phyloP scores from a whole-genome alignment of 2,329 filamentous ascomycete genomes.

The Alternaria tenuissima region DNA sequence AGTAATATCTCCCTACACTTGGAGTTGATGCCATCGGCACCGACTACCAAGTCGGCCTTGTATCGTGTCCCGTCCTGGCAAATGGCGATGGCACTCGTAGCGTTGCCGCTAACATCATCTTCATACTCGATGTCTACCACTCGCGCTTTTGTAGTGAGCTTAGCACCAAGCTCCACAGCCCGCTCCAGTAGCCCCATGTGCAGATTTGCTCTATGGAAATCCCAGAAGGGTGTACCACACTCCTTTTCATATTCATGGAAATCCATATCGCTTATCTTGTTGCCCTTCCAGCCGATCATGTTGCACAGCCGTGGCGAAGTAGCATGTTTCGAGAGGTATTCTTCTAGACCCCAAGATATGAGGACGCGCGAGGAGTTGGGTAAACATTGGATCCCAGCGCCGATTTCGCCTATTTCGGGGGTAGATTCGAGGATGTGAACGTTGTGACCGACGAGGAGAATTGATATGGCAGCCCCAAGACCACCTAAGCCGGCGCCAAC shows the following conservation, averaged over 20 bases:
- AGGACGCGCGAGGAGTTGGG: constrained; percentile 59
- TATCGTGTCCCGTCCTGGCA: constrained; percentile 50
- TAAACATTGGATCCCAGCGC: constrained; percentile 62
- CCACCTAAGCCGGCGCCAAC: constrained; percentile 66
- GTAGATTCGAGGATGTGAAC: constrained; percentile 61
- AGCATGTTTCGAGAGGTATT: constrained; percentile 53
- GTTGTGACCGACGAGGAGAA: constrained; percentile 57
- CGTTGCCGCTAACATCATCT: constrained; percentile 20
- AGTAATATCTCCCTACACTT: constrained; percentile 57
- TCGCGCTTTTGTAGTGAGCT: constrained; percentile 55
- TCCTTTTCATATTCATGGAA: constrained; percentile 53
- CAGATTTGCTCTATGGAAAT: constrained; percentile 64
- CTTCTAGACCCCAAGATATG: constrained; percentile 59
- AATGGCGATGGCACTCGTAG: constrained; percentile 52
- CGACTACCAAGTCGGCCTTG: constrained; percentile 57
- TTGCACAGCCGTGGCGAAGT: constrained; percentile 55
- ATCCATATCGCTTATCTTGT: constrained; percentile 58
- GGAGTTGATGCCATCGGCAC: constrained; percentile 60
- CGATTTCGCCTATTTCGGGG: constrained; percentile 57
- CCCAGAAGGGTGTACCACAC: constrained; percentile 59
- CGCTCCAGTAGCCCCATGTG: constrained; percentile 59
- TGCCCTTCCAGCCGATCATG: constrained; percentile 64
- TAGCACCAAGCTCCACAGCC: constrained; percentile 59
- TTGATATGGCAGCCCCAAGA: constrained; percentile 60
- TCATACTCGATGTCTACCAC: constrained; percentile 55